Conservation (phyloP, 495 filamentous ascomycete genomes). For the Aspergillus bridgeri region DNA sequence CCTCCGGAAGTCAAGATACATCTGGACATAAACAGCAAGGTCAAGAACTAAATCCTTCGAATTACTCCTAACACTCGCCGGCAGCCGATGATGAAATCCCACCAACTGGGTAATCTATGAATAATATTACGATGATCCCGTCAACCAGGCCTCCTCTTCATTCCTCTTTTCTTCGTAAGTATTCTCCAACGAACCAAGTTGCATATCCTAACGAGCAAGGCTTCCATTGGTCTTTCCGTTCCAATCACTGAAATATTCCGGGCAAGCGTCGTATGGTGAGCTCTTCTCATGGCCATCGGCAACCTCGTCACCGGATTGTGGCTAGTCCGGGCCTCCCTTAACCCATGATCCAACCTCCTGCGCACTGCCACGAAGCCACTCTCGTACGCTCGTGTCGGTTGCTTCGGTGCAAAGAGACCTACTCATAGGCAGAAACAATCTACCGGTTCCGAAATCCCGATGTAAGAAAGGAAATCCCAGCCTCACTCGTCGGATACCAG, state of each 20-base stretch:
- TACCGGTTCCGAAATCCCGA: not conserved
- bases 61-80: not conserved
- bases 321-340: conserved; percentile 49
- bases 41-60: not conserved
- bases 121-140: conserved; percentile 50
- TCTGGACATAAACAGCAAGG: not conserved
- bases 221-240: conserved; percentile 77
- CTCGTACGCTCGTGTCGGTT: conserved; percentile 8
- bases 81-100: conserved; percentile 5
- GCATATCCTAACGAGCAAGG: conserved; percentile 29
- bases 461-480: not conserved
- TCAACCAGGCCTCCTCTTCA: conserved; percentile 58
- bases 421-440: not conserved
- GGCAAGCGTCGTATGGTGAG: conserved; percentile 60
- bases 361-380: conserved; percentile 9
- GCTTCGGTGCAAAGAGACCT: not conserved
- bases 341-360: conserved; percentile 11
- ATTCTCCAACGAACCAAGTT: not conserved
- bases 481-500: not conserved
- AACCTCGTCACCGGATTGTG: conserved; percentile 65
- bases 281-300: conserved; percentile 62
- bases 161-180: conserved; percentile 73
- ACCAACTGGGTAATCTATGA: conserved; percentile 48
- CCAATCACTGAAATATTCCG: conserved; percentile 69
- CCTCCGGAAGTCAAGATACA: not conserved